phyloP scores from a whole-genome alignment of 1,284 basidiomycete species.

The Pseudozyma tsukubaensis region DNA sequence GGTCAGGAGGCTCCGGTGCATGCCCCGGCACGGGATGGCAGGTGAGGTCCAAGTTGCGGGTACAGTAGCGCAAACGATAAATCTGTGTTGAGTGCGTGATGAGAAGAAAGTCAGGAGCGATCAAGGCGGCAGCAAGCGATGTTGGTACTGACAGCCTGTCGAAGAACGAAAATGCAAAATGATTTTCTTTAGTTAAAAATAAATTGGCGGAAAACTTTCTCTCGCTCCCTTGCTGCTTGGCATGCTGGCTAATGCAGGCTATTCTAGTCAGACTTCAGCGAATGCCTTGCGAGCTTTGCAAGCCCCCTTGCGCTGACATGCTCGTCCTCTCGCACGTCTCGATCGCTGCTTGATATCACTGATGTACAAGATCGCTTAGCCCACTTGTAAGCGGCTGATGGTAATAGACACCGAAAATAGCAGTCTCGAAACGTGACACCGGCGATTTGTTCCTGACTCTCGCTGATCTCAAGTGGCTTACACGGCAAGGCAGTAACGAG shows the following conservation, averaged over 20 bases:
- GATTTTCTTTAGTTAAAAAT: not conserved
- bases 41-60: conserved; percentile 15
- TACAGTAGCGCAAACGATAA: too few relatives aligned
- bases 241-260: conserved; percentile 16
- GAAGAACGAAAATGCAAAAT: not conserved
- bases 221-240: conserved; percentile 30
- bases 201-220: conserved; percentile 1
- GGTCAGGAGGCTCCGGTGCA: conserved; percentile 28
- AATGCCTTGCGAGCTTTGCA: not conserved
- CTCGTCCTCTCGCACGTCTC: conserved; percentile 4
- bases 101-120: not conserved
- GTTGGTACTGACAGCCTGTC: not conserved
- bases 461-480: too few relatives aligned
- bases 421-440: too few relatives aligned
- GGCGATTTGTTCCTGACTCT: conserved; percentile 12
- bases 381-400: not conserved
- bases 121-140: not conserved
- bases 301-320: conserved; percentile 14
- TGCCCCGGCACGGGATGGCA: conserved; percentile 19
- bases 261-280: not conserved
- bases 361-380: conserved; percentile 3
- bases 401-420: conserved; percentile 16
- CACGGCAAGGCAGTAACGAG: too few relatives aligned
- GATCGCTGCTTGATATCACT: not conserved
- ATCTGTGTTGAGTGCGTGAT: not conserved